Conservation (phyloP, 1,284 basidiomycete species). For the Puccinia coronata region DNA sequence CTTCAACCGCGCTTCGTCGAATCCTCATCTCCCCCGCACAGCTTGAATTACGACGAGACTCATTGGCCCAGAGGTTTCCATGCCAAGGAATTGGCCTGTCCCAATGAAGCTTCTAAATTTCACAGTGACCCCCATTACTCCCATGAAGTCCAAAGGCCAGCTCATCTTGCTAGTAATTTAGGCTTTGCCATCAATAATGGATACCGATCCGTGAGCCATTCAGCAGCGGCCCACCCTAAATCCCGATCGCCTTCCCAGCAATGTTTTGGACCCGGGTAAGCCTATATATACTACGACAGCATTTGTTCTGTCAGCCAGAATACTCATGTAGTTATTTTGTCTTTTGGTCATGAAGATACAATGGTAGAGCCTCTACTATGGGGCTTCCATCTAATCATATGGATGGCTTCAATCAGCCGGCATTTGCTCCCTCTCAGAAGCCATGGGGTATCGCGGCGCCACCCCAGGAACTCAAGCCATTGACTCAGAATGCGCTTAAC, state of each 20-base stretch:
- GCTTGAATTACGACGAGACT: conserved; percentile 15
- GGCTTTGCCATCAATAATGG: neutral
- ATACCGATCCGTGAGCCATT: conserved; percentile 12
- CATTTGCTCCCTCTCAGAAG: neutral
- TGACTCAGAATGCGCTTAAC: neutral
- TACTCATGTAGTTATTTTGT: neutral
- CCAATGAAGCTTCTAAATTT: neutral
- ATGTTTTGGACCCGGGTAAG: conserved; percentile 26
- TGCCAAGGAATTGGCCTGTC: neutral
- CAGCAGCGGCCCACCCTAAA: neutral
- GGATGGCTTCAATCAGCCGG: neutral
- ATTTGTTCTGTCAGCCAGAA: neutral
- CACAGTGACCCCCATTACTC: neutral
- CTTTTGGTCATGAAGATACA: neutral
- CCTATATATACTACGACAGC: neutral
- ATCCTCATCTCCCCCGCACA: conserved; percentile 37
- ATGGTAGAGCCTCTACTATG: neutral
- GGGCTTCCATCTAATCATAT: neutral
- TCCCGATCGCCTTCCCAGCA: conserved; percentile 16
- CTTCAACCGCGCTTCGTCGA: conserved; percentile 36
- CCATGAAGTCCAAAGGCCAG: neutral
- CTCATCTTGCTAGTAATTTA: neutral
- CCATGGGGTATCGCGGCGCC: neutral
- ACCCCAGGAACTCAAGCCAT: neutral
- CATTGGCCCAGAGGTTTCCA: neutral